Percentiles rank a stretch among this genome's conserved stretches.
These are phyloP conservation scores for Ceratocystis ficicola DNA, from an alignment of 2,329 filamentous ascomycete species.

Conservation along the genomic window DNA sequence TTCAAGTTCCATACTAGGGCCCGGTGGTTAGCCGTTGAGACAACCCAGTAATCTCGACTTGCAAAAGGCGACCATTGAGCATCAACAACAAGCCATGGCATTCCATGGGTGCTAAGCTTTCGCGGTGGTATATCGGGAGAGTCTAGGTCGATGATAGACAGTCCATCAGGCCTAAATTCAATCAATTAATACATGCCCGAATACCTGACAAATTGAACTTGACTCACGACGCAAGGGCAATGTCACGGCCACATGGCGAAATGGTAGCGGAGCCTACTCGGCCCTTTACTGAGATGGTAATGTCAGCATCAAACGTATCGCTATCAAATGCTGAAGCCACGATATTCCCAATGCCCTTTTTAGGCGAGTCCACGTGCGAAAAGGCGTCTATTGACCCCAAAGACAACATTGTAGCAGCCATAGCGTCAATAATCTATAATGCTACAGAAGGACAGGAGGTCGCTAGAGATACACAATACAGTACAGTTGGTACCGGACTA, in stretches of 20 bases:
- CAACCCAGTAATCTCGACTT: constrained; percentile 79
- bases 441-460: not conserved
- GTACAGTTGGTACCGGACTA: not conserved
- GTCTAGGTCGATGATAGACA: constrained; percentile 86
- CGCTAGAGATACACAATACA: not conserved
- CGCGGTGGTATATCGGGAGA: constrained; percentile 77
- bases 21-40: constrained; percentile 87
- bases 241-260: constrained; percentile 78
- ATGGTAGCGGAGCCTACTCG: constrained; percentile 82
- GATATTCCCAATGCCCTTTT: constrained; percentile 40
- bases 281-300: constrained; percentile 71
- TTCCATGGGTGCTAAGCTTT: constrained; percentile 66
- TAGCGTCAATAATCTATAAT: not conserved
- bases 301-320: constrained; percentile 74
- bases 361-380: constrained; percentile 32
- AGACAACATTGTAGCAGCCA: not conserved
- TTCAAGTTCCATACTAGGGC: constrained; percentile 89
- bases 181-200: constrained; percentile 11
- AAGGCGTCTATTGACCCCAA: constrained; percentile 6
- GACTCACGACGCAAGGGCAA: constrained; percentile 68
- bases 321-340: constrained; percentile 67
- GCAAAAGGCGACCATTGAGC: constrained; percentile 96
- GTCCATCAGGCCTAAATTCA: constrained; percentile 54
- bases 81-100: constrained; percentile 90
- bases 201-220: constrained; percentile 31